These are phyloP conservation scores for Termitomyces sp. DNA, from an alignment of 768 basidiomycete species.

Conservation along the genomic window DNA sequence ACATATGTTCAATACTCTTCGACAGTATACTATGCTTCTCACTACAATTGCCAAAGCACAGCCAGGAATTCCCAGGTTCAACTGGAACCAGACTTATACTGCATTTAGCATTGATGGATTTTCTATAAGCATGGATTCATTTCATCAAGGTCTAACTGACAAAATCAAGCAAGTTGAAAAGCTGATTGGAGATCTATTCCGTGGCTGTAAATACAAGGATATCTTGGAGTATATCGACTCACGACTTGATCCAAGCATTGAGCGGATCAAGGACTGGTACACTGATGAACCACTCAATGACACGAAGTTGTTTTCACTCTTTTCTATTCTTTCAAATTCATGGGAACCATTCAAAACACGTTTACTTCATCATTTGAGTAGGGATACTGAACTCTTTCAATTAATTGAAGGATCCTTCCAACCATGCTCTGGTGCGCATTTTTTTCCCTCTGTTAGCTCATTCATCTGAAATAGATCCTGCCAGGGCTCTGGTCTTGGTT, in stretches of 20 bases:
- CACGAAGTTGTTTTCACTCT: not conserved
- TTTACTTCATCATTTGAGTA: not conserved
- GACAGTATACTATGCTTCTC: not conserved
- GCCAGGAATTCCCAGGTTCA: not conserved
- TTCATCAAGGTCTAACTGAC: not conserved
- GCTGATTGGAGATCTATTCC: not conserved
- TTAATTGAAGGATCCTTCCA: not conserved
- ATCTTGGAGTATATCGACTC: not conserved
- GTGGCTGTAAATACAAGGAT: not conserved
- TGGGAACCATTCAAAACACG: too few relatives aligned
- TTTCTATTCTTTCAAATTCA: not conserved
- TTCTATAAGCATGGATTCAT: not conserved
- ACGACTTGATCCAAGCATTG: not conserved
- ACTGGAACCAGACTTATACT: not conserved
- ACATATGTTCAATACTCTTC: not conserved
- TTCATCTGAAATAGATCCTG: too few relatives aligned
- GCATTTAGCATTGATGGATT: not conserved
- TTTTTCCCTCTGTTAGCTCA: too few relatives aligned
- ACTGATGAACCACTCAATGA: not conserved
- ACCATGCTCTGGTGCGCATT: not conserved
- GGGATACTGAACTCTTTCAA: too few relatives aligned
- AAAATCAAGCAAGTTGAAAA: not conserved
- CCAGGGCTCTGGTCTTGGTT: not conserved
- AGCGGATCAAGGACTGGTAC: not conserved
- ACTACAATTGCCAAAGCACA: not conserved